These are phyloP conservation scores for Penicillium canescens DNA, from an alignment of 495 filamentous ascomycete genomes.

Conservation along the genomic window DNA sequence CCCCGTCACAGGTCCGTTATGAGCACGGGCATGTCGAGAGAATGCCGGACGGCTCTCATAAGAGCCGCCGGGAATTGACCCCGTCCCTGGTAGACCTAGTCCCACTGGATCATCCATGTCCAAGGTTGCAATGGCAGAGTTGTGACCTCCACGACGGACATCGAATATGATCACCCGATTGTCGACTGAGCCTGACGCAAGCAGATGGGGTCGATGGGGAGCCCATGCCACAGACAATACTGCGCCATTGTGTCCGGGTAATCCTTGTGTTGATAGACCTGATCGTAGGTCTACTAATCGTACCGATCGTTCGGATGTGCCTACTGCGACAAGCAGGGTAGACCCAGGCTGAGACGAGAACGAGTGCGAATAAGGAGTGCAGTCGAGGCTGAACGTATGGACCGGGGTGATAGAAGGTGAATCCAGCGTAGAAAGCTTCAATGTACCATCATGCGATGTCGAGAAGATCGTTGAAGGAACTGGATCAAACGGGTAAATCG, in stretches of 20 bases:
- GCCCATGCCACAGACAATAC: slow-evolving; percentile 78
- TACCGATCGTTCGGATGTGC: slow-evolving; percentile 76
- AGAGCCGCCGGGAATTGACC: slow-evolving; percentile 16
- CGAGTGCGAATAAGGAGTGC: slow-evolving; percentile 73
- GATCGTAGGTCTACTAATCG: slow-evolving; percentile 81
- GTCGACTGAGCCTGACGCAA: slow-evolving; percentile 77
- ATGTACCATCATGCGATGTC: slow-evolving; percentile 77
- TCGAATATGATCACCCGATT: slow-evolving; percentile 84
- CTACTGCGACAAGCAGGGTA: slow-evolving; percentile 76
- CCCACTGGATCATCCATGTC: slow-evolving; percentile 82
- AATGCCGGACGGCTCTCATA: slow-evolving; percentile 45
- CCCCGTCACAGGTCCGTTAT: slow-evolving; percentile 77
- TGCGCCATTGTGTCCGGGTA: slow-evolving; percentile 71
- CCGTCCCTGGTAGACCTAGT: slow-evolving; percentile 29
- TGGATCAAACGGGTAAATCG: slow-evolving; percentile 81
- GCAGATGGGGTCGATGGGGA: slow-evolving; percentile 71
- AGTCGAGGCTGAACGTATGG: slow-evolving; percentile 69
- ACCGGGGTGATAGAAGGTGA: slow-evolving; percentile 44
- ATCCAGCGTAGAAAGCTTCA: slow-evolving; percentile 76
- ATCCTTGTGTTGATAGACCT: slow-evolving; percentile 71
- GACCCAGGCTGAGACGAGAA: slow-evolving; percentile 69
- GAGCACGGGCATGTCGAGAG: slow-evolving; percentile 58
- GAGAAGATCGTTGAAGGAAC: slow-evolving; percentile 75
- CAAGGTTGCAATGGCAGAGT: slow-evolving; percentile 65
- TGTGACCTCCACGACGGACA: slow-evolving; percentile 65